These are phyloP conservation scores for Microsporum ferrugineum DNA, from an alignment of 2,329 filamentous ascomycete species.

Conservation along the genomic window DNA sequence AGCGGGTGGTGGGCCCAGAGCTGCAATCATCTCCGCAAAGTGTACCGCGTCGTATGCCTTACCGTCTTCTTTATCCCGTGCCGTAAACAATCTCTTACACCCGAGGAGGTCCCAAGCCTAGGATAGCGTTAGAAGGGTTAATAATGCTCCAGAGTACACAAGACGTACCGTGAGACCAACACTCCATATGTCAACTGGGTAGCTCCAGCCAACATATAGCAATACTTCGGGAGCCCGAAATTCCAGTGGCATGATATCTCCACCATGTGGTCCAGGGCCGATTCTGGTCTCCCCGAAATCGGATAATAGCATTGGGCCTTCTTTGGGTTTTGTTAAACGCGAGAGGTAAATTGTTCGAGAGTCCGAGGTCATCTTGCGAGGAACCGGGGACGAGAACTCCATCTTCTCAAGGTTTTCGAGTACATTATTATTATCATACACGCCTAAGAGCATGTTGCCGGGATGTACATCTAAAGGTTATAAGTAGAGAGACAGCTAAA, in stretches of 20 bases:
- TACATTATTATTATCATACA: conserved; percentile 21
- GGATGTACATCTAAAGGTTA: conserved; percentile 21
- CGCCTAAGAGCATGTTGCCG: conserved; percentile 24
- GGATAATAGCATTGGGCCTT: conserved; percentile 11
- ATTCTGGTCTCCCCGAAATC: conserved; percentile 28
- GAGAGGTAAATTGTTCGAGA: conserved; percentile 24
- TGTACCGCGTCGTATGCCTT: conserved; percentile 32
- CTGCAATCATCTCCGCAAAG: conserved; percentile 35
- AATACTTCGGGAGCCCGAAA: conserved; percentile 23
- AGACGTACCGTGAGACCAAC: conserved; percentile 18
- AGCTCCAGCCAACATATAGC: conserved; percentile 18
- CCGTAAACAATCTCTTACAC: conserved; percentile 31
- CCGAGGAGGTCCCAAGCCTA: conserved; percentile 39
- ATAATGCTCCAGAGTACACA: not conserved
- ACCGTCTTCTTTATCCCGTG: conserved; percentile 25
- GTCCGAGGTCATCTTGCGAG: conserved; percentile 29
- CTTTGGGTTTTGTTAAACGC: conserved; percentile 3
- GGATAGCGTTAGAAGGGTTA: not conserved
- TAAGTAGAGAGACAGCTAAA: not conserved
- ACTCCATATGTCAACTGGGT: conserved; percentile 25
- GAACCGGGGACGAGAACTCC: conserved; percentile 20
- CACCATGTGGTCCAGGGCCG: conserved; percentile 22
- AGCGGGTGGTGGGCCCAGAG: conserved; percentile 33
- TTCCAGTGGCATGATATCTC: conserved; percentile 35
- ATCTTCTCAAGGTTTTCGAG: conserved; percentile 21